phyloP scores from a whole-genome alignment of 768 basidiomycete species.

The Paxillus involutus region DNA sequence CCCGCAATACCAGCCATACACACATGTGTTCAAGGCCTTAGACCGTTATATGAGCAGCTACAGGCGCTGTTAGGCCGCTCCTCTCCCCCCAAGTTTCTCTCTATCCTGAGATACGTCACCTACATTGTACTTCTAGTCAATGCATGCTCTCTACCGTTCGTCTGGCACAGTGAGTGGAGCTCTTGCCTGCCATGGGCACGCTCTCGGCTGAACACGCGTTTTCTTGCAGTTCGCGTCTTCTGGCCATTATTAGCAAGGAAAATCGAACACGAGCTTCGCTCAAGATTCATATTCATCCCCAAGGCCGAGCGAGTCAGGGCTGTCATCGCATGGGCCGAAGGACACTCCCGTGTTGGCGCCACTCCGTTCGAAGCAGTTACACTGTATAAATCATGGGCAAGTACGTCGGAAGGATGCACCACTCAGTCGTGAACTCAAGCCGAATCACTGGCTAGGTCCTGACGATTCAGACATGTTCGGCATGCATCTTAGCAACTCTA shows the following conservation, averaged over 20 bases:
- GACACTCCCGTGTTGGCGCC: slow-evolving; percentile 50
- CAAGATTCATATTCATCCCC: slow-evolving; percentile 40
- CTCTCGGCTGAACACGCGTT: background rate
- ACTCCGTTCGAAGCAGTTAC: slow-evolving; percentile 51
- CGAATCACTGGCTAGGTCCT: slow-evolving; percentile 40
- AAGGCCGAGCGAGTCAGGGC: slow-evolving; percentile 29
- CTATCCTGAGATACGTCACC: slow-evolving; percentile 16
- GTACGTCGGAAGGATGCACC: slow-evolving; percentile 32
- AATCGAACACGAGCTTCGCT: slow-evolving; percentile 32
- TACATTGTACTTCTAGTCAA: slow-evolving; percentile 57
- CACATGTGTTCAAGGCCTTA: background rate
- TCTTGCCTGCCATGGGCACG: background rate
- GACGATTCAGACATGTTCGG: slow-evolving; percentile 67
- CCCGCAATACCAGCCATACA: background rate
- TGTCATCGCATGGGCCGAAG: slow-evolving; percentile 46
- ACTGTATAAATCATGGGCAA: slow-evolving; percentile 50
- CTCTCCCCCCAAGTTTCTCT: slow-evolving; percentile 2
- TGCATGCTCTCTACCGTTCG: slow-evolving; percentile 57
- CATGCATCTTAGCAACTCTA: slow-evolving; percentile 81
- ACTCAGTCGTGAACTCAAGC: slow-evolving; percentile 2
- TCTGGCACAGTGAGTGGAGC: slow-evolving; percentile 63
- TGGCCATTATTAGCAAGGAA: slow-evolving; percentile 41
- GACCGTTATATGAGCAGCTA: slow-evolving; percentile 3
- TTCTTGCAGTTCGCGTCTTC: slow-evolving; percentile 50
- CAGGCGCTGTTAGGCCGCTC: slow-evolving; percentile 1